These are phyloP conservation scores for Eucalyptus lansdowneana DNA, from an alignment of 345 rosid species.

Conservation along the genomic window DNA sequence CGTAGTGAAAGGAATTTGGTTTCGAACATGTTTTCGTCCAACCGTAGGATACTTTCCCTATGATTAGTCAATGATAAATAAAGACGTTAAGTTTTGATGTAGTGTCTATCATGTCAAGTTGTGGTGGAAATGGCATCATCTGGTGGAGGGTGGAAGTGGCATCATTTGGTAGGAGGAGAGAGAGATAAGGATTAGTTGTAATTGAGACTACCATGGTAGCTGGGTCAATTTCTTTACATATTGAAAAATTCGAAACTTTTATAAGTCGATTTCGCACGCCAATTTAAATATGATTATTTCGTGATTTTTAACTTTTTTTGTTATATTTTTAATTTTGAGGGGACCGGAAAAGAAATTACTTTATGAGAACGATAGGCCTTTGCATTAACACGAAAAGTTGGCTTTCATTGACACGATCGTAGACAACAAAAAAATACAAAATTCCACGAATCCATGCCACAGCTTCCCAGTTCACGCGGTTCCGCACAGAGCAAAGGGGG, in stretches of 20 bases:
- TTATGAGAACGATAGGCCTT: neutral
- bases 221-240: no score
- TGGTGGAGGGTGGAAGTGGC: neutral
- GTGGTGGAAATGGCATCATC: neutral
- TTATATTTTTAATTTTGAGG: neutral
- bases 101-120: neutral
- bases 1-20: neutral
- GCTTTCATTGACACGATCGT: neutral
- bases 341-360: neutral
- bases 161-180: neutral
- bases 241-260: neutral
- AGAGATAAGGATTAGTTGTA: neutral
- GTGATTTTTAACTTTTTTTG: rapidly evolving
- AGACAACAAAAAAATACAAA: neutral
- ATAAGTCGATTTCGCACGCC: rapidly evolving
- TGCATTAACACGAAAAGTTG: neutral
- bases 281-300: no score
- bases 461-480: neutral
- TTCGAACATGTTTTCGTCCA: neutral
- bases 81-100: neutral
- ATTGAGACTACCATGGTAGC: neutral
- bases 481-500: neutral
- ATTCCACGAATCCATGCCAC: neutral
- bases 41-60: neutral
- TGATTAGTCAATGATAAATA: neutral